Conservation (phyloP, 2,329 filamentous ascomycete species). For the Ceratocystis ficicola region DNA sequence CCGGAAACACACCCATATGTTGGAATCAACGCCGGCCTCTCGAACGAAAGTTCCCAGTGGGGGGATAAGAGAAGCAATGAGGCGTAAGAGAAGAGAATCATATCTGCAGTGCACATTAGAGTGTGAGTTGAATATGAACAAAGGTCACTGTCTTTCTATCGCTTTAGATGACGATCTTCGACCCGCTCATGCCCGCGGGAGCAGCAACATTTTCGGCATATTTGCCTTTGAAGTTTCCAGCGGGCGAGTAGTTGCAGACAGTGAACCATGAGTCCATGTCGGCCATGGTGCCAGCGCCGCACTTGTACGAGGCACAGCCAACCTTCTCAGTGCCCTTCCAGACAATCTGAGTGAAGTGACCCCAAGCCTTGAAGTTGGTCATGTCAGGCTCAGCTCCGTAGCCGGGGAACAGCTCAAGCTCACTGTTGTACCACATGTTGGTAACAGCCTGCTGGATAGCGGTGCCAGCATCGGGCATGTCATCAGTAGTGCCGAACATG, state of each 20-base stretch:
- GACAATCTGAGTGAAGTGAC: conserved; percentile 39
- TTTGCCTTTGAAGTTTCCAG: conserved; percentile 49
- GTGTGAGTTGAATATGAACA: neutral
- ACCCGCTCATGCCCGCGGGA: conserved; percentile 28
- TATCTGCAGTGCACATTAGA: conserved; percentile 2
- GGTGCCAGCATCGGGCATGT: conserved; percentile 29
- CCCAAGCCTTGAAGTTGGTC: conserved; percentile 52
- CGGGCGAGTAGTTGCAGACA: conserved; percentile 74
- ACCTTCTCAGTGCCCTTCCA: conserved; percentile 32
- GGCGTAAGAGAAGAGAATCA: conserved; percentile 12
- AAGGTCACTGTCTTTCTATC: neutral
- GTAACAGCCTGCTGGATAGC: conserved; percentile 58
- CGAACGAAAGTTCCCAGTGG: neutral
- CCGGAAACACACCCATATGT: conserved; percentile 7
- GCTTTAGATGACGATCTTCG: conserved; percentile 27
- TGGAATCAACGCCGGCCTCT: conserved; percentile 10
- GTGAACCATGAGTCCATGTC: conserved; percentile 55
- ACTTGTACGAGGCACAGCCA: conserved; percentile 58
- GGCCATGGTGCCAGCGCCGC: conserved; percentile 37
- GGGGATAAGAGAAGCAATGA: conserved; percentile 11
- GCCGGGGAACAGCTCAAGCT: conserved; percentile 46
- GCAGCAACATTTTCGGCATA: conserved; percentile 40
- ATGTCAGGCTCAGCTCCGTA: conserved; percentile 52
- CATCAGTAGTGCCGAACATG: conserved; percentile 39
- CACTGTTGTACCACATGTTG: conserved; percentile 80